Base-by-base conservation (phyloP, 257 asterid species). In the Solanum chilense region DNA sequence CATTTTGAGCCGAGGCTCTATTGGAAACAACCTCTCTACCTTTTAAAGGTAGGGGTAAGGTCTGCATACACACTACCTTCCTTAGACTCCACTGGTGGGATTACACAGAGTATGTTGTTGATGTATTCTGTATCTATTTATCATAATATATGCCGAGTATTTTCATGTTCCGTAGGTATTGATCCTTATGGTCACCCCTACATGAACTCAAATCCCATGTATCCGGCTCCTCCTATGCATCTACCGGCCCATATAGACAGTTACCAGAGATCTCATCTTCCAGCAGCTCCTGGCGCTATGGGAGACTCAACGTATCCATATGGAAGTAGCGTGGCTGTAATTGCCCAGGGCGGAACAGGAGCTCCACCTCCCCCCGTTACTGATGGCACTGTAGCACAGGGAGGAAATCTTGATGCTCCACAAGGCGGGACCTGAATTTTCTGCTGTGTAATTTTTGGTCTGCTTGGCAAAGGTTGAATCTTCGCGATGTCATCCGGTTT, bases 151-250 rank as follows among this genome's bases (percentile, higher is more conserved):
- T 52, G 20, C 87, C 69, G 74, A 88, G 85, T 58, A 75, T 37
- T 87, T 85, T 3, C 89, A 73, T 69, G 20, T 85, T 85, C n/a
- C 73, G 90, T 89, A 93, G 98, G 76, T 90, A 90, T 93, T 82
- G 83, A 84, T 31, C 88, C 89, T 18, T 74, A 85, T 45, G 83
- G 73, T 25, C 89, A 47, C 37, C 86, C 91, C 35, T 86, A 91
- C 73, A 89, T 90, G 84, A 89, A 88, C 86, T 86, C 93, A 86
- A 88, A 86, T 70, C 81, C 85, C 70, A 25, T 81, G 3, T 89
- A 89, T 88, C 95, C 92, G 2, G 85, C 45, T 49, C 89, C 89
- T 81, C 70, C 89, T 20, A 87, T 87, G 78, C 89, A 90, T 37
- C 91, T 89, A 62, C 58, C 88, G 69, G 37, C 93, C 90, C 76